Conservation (phyloP, 331 rosid species). For the Malus hybrid region DNA sequence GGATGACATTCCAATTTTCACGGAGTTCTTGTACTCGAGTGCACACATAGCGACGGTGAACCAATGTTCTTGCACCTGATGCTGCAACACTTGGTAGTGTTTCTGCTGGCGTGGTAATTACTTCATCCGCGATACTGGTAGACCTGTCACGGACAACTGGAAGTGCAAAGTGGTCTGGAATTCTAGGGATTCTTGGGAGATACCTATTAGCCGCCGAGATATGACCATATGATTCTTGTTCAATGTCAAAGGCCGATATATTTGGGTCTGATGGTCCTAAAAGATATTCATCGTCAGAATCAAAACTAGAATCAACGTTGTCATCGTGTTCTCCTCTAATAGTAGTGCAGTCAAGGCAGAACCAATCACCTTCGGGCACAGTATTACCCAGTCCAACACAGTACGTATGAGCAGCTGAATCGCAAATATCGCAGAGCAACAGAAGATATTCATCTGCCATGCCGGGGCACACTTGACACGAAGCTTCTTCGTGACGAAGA, state of each 20-base stretch:
- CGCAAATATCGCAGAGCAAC: slow-evolving; percentile 67
- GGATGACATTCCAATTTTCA: slow-evolving; percentile 62
- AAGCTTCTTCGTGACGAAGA: slow-evolving; percentile 35
- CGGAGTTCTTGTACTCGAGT: slow-evolving; percentile 38
- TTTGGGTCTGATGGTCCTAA: slow-evolving; percentile 9
- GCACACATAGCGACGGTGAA: slow-evolving; percentile 35
- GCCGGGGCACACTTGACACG: slow-evolving; percentile 39
- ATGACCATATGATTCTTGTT: slow-evolving; percentile 20
- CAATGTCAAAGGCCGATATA: slow-evolving; percentile 16
- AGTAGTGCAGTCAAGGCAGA: slow-evolving; percentile 51
- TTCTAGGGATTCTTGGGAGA: slow-evolving; percentile 10
- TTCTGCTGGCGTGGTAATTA: neutral
- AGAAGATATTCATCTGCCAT: slow-evolving; percentile 45
- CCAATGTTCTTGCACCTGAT: slow-evolving; percentile 35
- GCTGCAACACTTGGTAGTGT: neutral
- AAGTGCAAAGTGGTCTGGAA: slow-evolving; percentile 8
- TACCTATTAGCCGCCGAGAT: slow-evolving; percentile 5
- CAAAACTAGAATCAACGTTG: slow-evolving; percentile 1
- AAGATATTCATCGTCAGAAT: slow-evolving; percentile 4
- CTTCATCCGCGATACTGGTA: slow-evolving; percentile 10
- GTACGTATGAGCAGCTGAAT: slow-evolving; percentile 61
- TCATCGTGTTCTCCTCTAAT: slow-evolving; percentile 16
- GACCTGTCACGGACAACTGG: slow-evolving; percentile 16
- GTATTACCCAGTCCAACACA: slow-evolving; percentile 69
- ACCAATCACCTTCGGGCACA: slow-evolving; percentile 89